A percentile compares a stretch with the other conserved stretches of the same genome.
phyloP scores from a whole-genome alignment of 2,329 filamentous ascomycete genomes.

The Penicillium sp. region DNA sequence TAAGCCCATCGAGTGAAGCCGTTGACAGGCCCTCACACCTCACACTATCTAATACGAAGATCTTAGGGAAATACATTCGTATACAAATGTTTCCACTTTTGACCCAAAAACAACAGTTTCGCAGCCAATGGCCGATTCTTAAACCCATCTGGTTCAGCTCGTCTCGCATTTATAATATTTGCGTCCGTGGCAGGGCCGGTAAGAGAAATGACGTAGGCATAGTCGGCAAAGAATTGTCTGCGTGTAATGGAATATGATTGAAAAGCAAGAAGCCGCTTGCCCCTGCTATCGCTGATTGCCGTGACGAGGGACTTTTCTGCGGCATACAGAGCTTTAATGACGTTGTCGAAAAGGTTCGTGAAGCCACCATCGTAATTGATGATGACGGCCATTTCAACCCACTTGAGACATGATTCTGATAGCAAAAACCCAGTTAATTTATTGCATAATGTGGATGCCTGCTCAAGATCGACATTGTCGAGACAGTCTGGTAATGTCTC shows the following conservation, averaged over 20 bases:
- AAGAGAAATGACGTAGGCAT: neutral
- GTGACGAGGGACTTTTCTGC: neutral
- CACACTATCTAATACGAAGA: no score
- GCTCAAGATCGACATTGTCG: neutral
- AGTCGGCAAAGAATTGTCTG: constrained; percentile 3
- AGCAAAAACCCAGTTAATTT: neutral
- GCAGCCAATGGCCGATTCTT: neutral
- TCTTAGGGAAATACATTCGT: no score
- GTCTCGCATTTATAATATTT: neutral
- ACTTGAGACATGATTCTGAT: neutral
- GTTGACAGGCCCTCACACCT: no score
- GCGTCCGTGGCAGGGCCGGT: neutral
- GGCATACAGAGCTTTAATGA: neutral
- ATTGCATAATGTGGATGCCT: neutral
- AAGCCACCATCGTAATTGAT: constrained; percentile 2
- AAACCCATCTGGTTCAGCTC: neutral
- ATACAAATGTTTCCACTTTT: neutral
- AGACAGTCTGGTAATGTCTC: neutral
- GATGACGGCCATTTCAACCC: constrained; percentile 6
- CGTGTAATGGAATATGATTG: neutral
- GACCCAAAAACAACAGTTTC: neutral
- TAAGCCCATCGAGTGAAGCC: no score
- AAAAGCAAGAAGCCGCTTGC: neutral
- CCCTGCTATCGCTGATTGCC: neutral
- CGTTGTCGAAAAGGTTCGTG: neutral